Evolutionary conservation across 208 protist genomes (phyloP).

Genomic region (Herpetomonas tarakana): DNA sequence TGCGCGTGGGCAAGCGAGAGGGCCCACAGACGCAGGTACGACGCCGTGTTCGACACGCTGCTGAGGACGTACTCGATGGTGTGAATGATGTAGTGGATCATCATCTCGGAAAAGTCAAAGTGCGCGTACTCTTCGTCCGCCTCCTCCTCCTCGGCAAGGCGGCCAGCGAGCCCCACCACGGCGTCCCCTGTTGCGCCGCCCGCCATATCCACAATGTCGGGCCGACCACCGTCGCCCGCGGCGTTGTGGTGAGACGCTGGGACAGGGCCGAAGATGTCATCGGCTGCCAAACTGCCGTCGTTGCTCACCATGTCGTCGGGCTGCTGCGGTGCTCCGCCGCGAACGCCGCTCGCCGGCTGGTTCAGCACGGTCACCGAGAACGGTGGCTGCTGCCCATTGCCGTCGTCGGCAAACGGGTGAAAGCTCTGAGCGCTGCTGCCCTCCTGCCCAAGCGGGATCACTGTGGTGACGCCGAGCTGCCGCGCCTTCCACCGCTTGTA

Average conservation of each 20-base stretch:
- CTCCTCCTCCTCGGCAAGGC: constrained; percentile 13
- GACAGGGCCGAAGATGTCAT: background rate
- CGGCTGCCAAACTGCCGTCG: constrained; percentile 2
- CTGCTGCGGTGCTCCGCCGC: no score
- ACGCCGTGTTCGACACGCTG: constrained; percentile 99
- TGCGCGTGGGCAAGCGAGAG: constrained; percentile 99
- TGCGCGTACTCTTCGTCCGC: constrained; percentile 25
- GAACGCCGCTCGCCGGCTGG: background rate
- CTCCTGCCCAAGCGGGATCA: background rate
- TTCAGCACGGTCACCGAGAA: background rate
- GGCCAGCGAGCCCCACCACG: background rate
- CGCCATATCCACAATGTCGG: constrained; percentile 8
- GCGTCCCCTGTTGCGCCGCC: background rate
- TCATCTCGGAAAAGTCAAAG: constrained; percentile 94
- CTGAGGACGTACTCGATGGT: constrained; percentile 99
- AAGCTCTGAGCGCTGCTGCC: background rate
- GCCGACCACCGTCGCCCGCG: background rate
- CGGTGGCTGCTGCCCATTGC: background rate
- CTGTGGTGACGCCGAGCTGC: background rate
- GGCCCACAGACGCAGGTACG: constrained; percentile 99
- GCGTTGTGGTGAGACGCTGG: background rate
- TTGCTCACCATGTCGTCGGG: constrained; percentile 14
- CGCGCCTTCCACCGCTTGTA: constrained; percentile 37
- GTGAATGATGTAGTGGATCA: constrained; percentile 99
- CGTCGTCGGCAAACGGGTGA: background rate